Base-by-base conservation (phyloP, 352 stramenopile genomes). In the Pythium vanterpoolii region DNA sequence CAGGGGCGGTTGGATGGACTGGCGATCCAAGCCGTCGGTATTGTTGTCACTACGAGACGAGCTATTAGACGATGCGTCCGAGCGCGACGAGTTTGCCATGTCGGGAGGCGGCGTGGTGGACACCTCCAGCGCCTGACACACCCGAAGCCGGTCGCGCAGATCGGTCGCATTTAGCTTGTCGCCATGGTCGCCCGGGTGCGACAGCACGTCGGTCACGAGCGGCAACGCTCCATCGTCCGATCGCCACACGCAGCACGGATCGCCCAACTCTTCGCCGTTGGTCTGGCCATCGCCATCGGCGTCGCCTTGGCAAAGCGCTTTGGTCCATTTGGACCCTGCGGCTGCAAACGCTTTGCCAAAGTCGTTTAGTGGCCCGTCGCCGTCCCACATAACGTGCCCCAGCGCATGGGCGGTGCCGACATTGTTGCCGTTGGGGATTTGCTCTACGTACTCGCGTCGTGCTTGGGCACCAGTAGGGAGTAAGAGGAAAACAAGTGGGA, bases 211-310 rank as follows among this genome's bases (percentile, higher is more conserved):
- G 4, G 55, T 64, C 28, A 63, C 44, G 36, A 60, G 28, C 8
- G 61, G 61, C 19, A 16, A 14, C 1, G 28, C 24, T 21, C 23
- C 49, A 8, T 68, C 84, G 27, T 51, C 51, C 14, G 26, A 16
- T 3, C 31, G 18, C 86, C 86, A 95, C 46, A 68, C 77, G 64
- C 86, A 96, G 71, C 87, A 92, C 14, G 85, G 83, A 47, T 96
- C 86, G 28, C 86, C 84, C 4, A 96, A 76, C 48, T 96, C 86
- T 62, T 90, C 72, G 34, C 86, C 86, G 62, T 96, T 96, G 14
- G 78, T 91, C 65, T 84, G 86, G 19, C 87, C 87, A 51, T 96
- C 87, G 54, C 76, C 78, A 56, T 96, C 87, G 27, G 79, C 73
- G 62, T 96, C 87, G 30, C 70, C 62, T 42, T 81, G 36, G 49